A percentile compares a stretch with the other conserved stretches of the same genome.
Evolutionary conservation across 495 filamentous ascomycete species (phyloP).

Genomic region (Aspergillus cavernicola): DNA sequence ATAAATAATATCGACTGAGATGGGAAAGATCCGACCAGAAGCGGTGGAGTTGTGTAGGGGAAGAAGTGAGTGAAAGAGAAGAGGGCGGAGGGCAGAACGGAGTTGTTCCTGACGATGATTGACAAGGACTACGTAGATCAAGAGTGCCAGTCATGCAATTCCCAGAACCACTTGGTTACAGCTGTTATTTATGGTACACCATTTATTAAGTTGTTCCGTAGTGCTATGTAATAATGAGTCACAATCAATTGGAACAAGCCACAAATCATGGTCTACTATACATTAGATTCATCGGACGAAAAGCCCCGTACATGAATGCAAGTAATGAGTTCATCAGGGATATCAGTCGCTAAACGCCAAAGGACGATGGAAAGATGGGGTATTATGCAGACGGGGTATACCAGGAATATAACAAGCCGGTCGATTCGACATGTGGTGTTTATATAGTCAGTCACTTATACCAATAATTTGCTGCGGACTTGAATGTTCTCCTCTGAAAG

Average conservation of each 20-base stretch:
- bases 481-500: slow-evolving; percentile 81
- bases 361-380: slow-evolving; percentile 6
- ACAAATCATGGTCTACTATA: slow-evolving; percentile 1
- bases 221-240: no score
- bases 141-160: slow-evolving; percentile 24
- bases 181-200: no score
- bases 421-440: not conserved
- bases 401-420: not conserved
- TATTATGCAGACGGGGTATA: slow-evolving; percentile 10
- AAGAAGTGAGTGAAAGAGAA: not conserved
- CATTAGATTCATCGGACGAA: not conserved
- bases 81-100: slow-evolving; percentile 2
- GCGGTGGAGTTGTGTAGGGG: not conserved
- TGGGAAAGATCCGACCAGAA: slow-evolving; percentile 3
- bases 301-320: not conserved
- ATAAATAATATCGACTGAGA: not conserved
- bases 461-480: slow-evolving; percentile 51
- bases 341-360: slow-evolving; percentile 13
- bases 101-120: slow-evolving; percentile 16
- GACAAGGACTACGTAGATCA: slow-evolving; percentile 22
- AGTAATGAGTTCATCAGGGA: not conserved
- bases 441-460: slow-evolving; percentile 24
- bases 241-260: no score
- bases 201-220: no score
- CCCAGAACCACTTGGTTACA: no score